Evolutionary conservation across 441 rosid genomes (phyloP).

Genomic region (Adansonia rubrostipa): DNA sequence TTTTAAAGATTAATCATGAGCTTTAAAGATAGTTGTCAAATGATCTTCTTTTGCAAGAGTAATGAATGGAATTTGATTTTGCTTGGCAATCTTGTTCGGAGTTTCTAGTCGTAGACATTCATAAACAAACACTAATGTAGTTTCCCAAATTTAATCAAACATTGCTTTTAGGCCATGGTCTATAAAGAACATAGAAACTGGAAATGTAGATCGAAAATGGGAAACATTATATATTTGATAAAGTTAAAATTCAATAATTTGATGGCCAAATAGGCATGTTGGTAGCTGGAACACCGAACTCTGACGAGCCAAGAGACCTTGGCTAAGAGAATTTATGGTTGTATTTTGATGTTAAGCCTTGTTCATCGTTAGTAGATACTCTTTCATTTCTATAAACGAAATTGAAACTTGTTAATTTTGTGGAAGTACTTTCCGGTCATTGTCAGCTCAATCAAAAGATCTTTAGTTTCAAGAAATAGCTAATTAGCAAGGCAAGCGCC

Average conservation of each 20-base stretch:
- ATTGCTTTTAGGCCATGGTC: not conserved
- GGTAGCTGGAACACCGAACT: constrained; percentile 89
- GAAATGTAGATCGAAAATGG: not conserved
- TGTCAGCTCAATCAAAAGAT: not conserved
- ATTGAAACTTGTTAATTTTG: constrained; percentile 2
- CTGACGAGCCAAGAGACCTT: constrained; percentile 86
- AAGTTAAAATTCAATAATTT: not conserved
- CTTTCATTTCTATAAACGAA: constrained; percentile 15
- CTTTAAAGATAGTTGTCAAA: not conserved
- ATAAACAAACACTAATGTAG: not conserved
- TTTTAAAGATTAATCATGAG: not conserved
- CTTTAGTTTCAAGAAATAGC: not conserved
- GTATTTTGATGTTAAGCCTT: constrained; percentile 33
- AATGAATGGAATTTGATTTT: not conserved
- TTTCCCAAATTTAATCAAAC: not conserved
- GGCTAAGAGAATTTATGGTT: constrained; percentile 47
- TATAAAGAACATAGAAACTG: not conserved
- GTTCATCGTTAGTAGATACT: constrained; percentile 31
- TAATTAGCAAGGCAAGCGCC: not conserved
- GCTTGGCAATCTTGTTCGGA: not conserved
- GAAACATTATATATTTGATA: not conserved
- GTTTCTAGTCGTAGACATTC: not conserved
- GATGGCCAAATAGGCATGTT: constrained; percentile 1
- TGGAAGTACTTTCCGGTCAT: not conserved
- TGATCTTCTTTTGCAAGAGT: not conserved